Percentiles rank a stretch among this genome's conserved stretches.
phyloP scores from a whole-genome alignment of 164 flowering plant species.

The Annona squamosa region DNA sequence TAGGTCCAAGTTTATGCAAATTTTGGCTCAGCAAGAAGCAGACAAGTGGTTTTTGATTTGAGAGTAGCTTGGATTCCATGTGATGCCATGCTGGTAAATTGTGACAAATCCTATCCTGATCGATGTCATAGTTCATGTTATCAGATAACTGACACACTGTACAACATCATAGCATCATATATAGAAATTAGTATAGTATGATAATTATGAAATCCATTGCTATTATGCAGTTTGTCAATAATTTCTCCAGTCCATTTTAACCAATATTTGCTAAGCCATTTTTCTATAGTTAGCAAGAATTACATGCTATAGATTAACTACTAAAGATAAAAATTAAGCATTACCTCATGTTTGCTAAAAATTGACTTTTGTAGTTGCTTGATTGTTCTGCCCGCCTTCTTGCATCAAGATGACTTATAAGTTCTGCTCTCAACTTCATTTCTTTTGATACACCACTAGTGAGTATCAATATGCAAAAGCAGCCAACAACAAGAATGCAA shows the following conservation, averaged over 20 bases:
- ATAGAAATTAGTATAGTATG: neutral
- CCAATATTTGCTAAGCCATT: neutral
- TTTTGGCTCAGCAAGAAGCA: neutral
- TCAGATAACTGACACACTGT: neutral
- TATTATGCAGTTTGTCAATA: neutral
- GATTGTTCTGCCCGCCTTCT: slow-evolving; percentile 97
- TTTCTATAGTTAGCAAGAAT: neutral
- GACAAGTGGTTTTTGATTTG: neutral
- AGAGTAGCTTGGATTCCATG: neutral
- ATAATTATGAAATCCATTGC: no score
- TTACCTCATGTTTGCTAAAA: slow-evolving; percentile 96
- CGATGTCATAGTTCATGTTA: neutral
- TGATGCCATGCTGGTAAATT: neutral
- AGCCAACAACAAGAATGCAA: slow-evolving; percentile 76
- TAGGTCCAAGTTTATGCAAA: neutral
- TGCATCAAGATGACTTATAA: slow-evolving; percentile 93
- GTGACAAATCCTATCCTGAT: neutral
- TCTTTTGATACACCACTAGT: slow-evolving; percentile 98
- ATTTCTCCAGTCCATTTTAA: neutral
- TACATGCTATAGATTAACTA: neutral
- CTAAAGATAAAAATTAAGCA: neutral
- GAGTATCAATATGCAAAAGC: slow-evolving; percentile 77
- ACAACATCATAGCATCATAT: neutral
- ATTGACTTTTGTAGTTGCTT: slow-evolving; percentile 95
- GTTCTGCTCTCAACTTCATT: slow-evolving; percentile 91